Percentiles rank a stretch among this genome's conserved stretches.
phyloP scores from a whole-genome alignment of 164 flowering plant species.

The Umbilicus rupestris region DNA sequence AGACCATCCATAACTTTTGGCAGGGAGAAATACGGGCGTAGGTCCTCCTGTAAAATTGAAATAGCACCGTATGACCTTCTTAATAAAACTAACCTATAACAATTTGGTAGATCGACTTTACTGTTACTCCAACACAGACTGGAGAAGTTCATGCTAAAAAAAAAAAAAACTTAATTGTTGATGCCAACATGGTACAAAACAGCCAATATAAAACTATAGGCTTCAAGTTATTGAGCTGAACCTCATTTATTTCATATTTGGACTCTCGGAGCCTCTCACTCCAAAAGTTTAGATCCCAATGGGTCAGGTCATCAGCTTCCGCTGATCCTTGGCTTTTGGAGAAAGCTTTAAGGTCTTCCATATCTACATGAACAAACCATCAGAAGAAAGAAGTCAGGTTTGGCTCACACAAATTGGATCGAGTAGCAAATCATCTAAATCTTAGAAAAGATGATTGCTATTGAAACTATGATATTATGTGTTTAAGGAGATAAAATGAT shows the following conservation, averaged over 20 bases:
- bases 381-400: background rate
- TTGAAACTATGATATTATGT: background rate
- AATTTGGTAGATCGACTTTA: background rate
- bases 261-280: constrained; percentile 98
- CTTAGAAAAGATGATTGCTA: background rate
- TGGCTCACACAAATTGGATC: background rate
- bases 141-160: background rate
- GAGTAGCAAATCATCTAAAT: background rate
- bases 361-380: constrained; percentile 36
- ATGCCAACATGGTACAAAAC: background rate
- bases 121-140: background rate
- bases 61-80: background rate
- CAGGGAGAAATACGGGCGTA: constrained; percentile 88
- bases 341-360: constrained; percentile 75
- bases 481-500: background rate
- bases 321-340: constrained; percentile 54
- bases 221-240: constrained; percentile 18
- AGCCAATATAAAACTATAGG: background rate
- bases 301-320: constrained; percentile 71
- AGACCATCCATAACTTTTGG: constrained; percentile 98
- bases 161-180: background rate
- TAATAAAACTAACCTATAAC: background rate
- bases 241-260: constrained; percentile 93
- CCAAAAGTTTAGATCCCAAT: constrained; percentile 91
- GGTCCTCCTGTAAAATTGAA: constrained; percentile 59